Evolutionary conservation across 768 basidiomycete genomes (phyloP), one percentile per base, ranked within the genome.

Genomic region (Termitomyces titanicus): DNA sequence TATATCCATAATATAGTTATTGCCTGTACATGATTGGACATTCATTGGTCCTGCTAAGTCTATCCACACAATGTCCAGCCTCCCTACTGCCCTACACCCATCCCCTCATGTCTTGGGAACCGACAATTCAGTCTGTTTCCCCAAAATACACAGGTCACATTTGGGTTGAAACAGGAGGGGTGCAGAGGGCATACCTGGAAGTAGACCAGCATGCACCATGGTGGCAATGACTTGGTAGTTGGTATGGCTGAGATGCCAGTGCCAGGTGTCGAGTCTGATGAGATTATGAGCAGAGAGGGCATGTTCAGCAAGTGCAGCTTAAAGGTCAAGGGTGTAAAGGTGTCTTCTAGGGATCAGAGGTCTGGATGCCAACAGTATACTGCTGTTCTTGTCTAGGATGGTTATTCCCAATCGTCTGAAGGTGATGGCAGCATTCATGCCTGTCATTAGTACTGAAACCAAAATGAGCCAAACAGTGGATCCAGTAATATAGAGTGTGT

Each of bases 111-210:
- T 48, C 50, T 68, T 68, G 0, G 72, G 72, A 13, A 75, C 68
- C 7, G 66, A 60, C 2, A 57, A 59, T 13, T 58, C 55, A 0
- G 63, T 68, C 71, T 77, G 73, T 59, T 77, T 76, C 5, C 75
- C 72, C 42, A 68, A 40, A 38, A 51, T 51, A 24, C 55, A 56
- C 18, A n/a, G n/a, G n/a, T n/a, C n/a, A n/a, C n/a, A n/a, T n/a
- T n/a, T n/a, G n/a, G n/a, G n/a, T n/a, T n/a, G n/a, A n/a, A n/a
- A n/a, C n/a, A n/a, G n/a, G n/a, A n/a, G n/a, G n/a, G n/a, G n/a
- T n/a, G n/a, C n/a, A n/a, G n/a, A n/a, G n/a, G n/a, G n/a, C n/a
- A n/a, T n/a, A n/a, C n/a, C n/a, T n/a, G n/a, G n/a, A n/a, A 48
- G 33, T 20, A 50, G 53, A n/a, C 59, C 44, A 8, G 42, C 27